Evolutionary conservation across 805 yeast genomes (phyloP).

Genomic region (Myxozyma neglecta): DNA sequence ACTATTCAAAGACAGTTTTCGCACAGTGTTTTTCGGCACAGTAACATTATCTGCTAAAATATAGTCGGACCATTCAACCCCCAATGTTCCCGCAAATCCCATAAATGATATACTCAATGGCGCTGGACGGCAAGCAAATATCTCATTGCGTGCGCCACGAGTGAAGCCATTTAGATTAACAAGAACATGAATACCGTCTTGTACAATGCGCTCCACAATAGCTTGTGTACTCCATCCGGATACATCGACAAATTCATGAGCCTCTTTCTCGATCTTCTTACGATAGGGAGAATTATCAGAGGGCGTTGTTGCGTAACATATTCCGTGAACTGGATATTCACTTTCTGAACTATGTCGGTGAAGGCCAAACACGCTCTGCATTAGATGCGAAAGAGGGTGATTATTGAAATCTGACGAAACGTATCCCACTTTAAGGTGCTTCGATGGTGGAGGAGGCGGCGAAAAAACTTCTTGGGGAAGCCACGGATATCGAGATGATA

Average conservation of each 20-base stretch:
- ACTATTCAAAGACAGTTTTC: not conserved
- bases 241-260: constrained; percentile 35
- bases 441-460: constrained; percentile 38
- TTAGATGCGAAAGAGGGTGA: constrained; percentile 41
- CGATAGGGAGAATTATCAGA: constrained; percentile 38
- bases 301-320: constrained; percentile 38
- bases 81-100: constrained; percentile 42
- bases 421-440: constrained; percentile 38
- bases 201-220: constrained; percentile 34
- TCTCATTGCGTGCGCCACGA: constrained; percentile 40
- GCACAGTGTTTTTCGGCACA: constrained; percentile 22
- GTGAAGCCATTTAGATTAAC: constrained; percentile 42
- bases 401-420: constrained; percentile 40
- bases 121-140: constrained; percentile 40
- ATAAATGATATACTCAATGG: constrained; percentile 39
- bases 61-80: constrained; percentile 39
- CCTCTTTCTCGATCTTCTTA: constrained; percentile 34
- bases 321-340: constrained; percentile 30
- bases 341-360: constrained; percentile 32
- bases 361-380: constrained; percentile 41
- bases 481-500: constrained; percentile 36
- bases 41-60: constrained; percentile 36
- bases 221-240: constrained; percentile 34
- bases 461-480: constrained; percentile 36
- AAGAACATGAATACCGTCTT: constrained; percentile 39